phyloP scores from a whole-genome alignment of 768 basidiomycete species.

The Amanita polypyramis region DNA sequence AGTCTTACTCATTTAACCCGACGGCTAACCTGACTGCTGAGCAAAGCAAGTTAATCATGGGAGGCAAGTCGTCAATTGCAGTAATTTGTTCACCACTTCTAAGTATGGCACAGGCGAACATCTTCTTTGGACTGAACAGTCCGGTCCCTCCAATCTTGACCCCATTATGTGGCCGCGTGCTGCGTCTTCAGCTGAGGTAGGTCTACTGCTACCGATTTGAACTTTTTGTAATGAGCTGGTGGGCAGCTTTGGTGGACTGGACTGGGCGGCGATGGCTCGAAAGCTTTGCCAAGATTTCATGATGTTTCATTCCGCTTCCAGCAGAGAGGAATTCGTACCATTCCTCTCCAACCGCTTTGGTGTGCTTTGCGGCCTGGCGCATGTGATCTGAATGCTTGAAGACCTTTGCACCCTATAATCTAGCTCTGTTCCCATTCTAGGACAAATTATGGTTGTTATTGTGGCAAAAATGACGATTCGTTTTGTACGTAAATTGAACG shows the following conservation, averaged over 20 bases:
- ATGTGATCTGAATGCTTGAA: conserved; percentile 39
- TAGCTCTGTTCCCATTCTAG: no score
- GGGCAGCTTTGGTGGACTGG: conserved; percentile 64
- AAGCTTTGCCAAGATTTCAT: conserved; percentile 59
- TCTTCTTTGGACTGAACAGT: conserved; percentile 69
- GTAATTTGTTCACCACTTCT: not conserved
- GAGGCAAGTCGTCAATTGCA: conserved; percentile 33
- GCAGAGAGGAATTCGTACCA: conserved; percentile 49
- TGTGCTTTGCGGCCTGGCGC: conserved; percentile 55
- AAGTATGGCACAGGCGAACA: conserved; percentile 35
- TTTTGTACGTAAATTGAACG: no score
- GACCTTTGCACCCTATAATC: no score
- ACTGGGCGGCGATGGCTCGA: conserved; percentile 28
- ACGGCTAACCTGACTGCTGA: conserved; percentile 41
- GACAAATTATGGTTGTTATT: no score
- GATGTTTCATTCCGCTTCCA: conserved; percentile 52
- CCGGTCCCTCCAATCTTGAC: conserved; percentile 56
- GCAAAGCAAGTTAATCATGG: conserved; percentile 48
- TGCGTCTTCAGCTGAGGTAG: conserved; percentile 52
- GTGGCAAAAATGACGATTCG: no score
- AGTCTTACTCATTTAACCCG: conserved; percentile 66
- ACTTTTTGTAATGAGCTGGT: not conserved
- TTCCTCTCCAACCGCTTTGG: conserved; percentile 60
- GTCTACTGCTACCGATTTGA: not conserved
- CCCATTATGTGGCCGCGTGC: conserved; percentile 63